Evolutionary conservation across 148 eudicot genomes (phyloP).

Genomic region (Rhododendron molle): DNA sequence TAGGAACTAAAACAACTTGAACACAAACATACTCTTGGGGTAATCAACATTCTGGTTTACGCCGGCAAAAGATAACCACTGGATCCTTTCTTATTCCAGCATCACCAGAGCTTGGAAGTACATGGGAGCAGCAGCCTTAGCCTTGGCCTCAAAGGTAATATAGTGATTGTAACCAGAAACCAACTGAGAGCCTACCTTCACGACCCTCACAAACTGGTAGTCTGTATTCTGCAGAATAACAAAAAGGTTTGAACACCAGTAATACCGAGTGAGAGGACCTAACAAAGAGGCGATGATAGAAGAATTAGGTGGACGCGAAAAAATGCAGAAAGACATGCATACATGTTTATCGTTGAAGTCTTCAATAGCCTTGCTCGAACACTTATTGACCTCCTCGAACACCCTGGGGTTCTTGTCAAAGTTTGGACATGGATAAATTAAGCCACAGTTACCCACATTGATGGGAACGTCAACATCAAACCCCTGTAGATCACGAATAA

Average conservation of each 20-base stretch:
- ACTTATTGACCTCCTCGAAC: not conserved
- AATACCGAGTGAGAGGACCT: not conserved
- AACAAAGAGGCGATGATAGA: not conserved
- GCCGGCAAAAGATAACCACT: too few species aligned
- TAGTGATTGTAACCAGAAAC: not conserved
- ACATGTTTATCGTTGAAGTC: not conserved
- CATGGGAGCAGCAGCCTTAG: not conserved
- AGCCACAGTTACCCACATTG: not conserved
- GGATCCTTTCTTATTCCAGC: too few species aligned
- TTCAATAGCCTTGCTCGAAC: not conserved
- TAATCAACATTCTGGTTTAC: too few species aligned
- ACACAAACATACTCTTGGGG: too few species aligned
- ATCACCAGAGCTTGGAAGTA: not conserved
- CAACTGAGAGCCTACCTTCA: not conserved
- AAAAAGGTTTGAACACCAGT: not conserved
- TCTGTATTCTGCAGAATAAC: not conserved
- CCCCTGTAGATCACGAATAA: not conserved
- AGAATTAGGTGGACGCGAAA: not conserved
- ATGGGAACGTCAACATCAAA: not conserved
- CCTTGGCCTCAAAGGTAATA: not conserved
- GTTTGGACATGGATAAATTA: not conserved
- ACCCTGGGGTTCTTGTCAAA: not conserved
- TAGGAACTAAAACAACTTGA: too few species aligned
- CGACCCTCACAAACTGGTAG: not conserved
- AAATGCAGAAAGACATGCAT: not conserved